These are phyloP conservation scores for Dioszegia crocea DNA, from an alignment of 768 basidiomycete species.

Conservation along the genomic window DNA sequence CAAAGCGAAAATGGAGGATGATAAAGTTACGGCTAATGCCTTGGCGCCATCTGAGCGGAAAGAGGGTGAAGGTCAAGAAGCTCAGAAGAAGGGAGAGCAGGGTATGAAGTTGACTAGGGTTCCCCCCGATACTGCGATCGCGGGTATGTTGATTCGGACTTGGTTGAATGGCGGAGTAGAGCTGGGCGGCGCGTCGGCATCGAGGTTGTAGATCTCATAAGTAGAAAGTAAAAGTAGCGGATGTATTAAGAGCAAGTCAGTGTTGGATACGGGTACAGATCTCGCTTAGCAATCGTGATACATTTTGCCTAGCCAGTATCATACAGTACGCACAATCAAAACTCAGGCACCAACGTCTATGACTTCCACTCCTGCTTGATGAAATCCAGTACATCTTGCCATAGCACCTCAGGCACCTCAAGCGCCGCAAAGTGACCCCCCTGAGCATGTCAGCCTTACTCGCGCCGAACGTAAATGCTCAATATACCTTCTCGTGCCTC, in stretches of 20 bases:
- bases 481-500: slow-evolving; percentile 42
- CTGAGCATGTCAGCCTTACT: slow-evolving; percentile 7
- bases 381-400: slow-evolving; percentile 46
- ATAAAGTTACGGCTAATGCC: slow-evolving; percentile 49
- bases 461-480: background rate
- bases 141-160: slow-evolving; percentile 75
- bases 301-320: too few species aligned
- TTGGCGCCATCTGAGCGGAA: slow-evolving; percentile 48
- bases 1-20: slow-evolving; percentile 24
- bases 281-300: too few species aligned
- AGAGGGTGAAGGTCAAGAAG: slow-evolving; percentile 27
- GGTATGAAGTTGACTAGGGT: slow-evolving; percentile 57
- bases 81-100: slow-evolving; percentile 19
- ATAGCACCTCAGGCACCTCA: slow-evolving; percentile 42
- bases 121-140: slow-evolving; percentile 73
- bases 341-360: too few species aligned
- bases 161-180: slow-evolving; percentile 58
- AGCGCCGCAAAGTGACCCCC: slow-evolving; percentile 50
- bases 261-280: too few species aligned
- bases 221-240: background rate
- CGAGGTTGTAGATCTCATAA: slow-evolving; percentile 15
- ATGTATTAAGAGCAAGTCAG: too few species aligned
- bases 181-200: slow-evolving; percentile 31
- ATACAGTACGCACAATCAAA: too few species aligned
- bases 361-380: slow-evolving; percentile 38